Evolutionary conservation across 805 yeast genomes (phyloP).

Genomic region (Saccharomycopsis sp.): DNA sequence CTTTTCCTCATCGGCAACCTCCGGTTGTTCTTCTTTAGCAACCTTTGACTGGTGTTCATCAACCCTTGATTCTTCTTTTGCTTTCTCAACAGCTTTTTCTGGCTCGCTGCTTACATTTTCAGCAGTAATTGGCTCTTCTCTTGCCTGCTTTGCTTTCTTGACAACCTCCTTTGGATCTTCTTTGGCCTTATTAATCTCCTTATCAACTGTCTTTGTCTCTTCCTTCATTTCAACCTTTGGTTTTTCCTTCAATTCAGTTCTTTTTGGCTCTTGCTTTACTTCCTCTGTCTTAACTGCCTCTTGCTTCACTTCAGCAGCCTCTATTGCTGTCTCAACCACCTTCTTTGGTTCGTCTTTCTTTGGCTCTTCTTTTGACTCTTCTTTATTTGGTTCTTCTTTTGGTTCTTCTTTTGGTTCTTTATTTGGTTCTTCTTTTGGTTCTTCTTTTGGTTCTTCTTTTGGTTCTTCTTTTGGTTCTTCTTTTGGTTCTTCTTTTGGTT

Average conservation of each 20-base stretch:
- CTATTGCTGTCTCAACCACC: not conserved
- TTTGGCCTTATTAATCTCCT: not conserved
- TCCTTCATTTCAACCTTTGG: slow-evolving; percentile 11
- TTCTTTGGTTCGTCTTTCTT: slow-evolving; percentile 14
- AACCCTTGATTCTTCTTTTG: slow-evolving; percentile 14
- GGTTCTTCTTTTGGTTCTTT: slow-evolving; percentile 2
- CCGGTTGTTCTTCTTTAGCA: slow-evolving; percentile 7
- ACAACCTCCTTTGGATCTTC: not conserved
- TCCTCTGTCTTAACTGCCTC: slow-evolving; percentile 6
- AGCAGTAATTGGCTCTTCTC: slow-evolving; percentile 14
- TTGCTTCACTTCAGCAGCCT: not conserved
- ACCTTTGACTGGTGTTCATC: slow-evolving; percentile 6
- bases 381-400: slow-evolving; percentile 1
- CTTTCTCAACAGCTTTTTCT: slow-evolving; percentile 11
- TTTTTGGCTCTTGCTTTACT: slow-evolving; percentile 9
- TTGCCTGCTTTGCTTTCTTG: slow-evolving; percentile 4
- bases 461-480: slow-evolving; percentile 15
- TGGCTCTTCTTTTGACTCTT: slow-evolving; percentile 13
- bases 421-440: not conserved
- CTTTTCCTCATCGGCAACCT: too few species aligned
- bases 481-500: slow-evolving; percentile 14
- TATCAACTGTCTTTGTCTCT: not conserved
- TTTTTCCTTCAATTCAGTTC: too few species aligned
- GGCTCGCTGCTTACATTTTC: too few species aligned
- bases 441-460: slow-evolving; percentile 8